A percentile compares a stretch with the other conserved stretches of the same genome.
Evolutionary conservation across 164 flowering plant genomes (phyloP).

Genomic region (Tetrastigma voinierianum): DNA sequence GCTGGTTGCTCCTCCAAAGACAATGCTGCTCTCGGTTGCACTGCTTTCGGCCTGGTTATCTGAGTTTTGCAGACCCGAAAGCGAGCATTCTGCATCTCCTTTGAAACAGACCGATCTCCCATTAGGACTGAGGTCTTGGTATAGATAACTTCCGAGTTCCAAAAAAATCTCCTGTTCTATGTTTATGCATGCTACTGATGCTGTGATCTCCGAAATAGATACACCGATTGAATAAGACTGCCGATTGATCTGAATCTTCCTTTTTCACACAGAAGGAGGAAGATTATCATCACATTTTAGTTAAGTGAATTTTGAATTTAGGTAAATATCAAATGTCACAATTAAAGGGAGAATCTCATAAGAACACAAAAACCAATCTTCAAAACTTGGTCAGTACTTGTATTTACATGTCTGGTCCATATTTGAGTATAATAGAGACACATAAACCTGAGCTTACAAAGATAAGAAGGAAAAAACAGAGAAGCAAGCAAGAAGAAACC

Average conservation of each 20-base stretch:
- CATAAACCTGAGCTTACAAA: too few species aligned
- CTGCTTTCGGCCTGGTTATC: conserved; percentile 3
- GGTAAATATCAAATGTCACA: too few species aligned
- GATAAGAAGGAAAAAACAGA: not conserved
- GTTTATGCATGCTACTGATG: conserved; percentile 26
- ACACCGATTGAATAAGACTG: conserved; percentile 30
- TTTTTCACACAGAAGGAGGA: conserved; percentile 12
- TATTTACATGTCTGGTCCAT: too few species aligned
- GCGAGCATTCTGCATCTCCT: conserved; percentile 51
- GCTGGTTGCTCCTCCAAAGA: conserved; percentile 13
- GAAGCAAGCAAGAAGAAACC: not conserved
- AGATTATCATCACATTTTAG: too few species aligned
- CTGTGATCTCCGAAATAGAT: conserved; percentile 44
- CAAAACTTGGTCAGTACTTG: too few species aligned
- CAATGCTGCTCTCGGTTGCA: not conserved
- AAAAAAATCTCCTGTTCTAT: conserved; percentile 40
- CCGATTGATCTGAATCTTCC: conserved; percentile 13
- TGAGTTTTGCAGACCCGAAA: conserved; percentile 21
- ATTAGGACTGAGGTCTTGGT: conserved; percentile 51
- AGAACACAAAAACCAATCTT: too few species aligned
- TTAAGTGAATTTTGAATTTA: too few species aligned
- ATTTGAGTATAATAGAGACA: too few species aligned
- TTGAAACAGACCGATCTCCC: conserved; percentile 49
- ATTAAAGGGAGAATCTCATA: too few species aligned
- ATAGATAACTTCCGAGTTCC: conserved; percentile 56